Conservation (phyloP, 768 basidiomycete genomes). For the Agaricus bisporus region DNA sequence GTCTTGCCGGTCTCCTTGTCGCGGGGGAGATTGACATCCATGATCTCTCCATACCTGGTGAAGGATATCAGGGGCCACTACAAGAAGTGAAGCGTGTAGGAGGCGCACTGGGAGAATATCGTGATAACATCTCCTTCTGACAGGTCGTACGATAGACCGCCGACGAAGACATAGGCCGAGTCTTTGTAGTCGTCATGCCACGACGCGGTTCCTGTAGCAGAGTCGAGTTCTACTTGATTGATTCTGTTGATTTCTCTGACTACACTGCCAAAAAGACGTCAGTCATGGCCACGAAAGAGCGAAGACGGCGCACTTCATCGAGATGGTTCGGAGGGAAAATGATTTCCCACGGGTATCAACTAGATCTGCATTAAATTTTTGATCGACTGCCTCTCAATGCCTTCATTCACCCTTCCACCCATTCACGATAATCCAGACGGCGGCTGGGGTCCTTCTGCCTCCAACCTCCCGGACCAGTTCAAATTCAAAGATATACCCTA, state of each 20-base stretch:
- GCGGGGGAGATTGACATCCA: conserved; percentile 91
- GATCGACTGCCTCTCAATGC: conserved; percentile 34
- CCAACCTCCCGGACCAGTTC: conserved; percentile 83
- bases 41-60: conserved; percentile 88
- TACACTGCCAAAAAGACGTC: conserved; percentile 46
- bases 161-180: conserved; percentile 92
- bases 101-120: conserved; percentile 91
- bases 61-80: neutral
- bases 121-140: conserved; percentile 98
- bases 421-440: conserved; percentile 92
- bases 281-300: conserved; percentile 6
- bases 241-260: conserved; percentile 92
- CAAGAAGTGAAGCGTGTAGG: neutral
- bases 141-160: conserved; percentile 81
- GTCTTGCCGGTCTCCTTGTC: conserved; percentile 91
- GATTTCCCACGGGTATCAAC: conserved; percentile 32
- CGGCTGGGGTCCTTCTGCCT: conserved; percentile 85
- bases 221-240: conserved; percentile 83
- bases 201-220: conserved; percentile 63
- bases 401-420: conserved; percentile 79
- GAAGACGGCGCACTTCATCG: conserved; percentile 64
- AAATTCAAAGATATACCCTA: conserved; percentile 99
- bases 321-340: conserved; percentile 17
- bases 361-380: conserved; percentile 21
- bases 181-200: conserved; percentile 99